Percentiles rank a stretch among this genome's conserved stretches.
These are phyloP conservation scores for Nemophila menziesii DNA, from an alignment of 257 asterid species.

Conservation along the genomic window DNA sequence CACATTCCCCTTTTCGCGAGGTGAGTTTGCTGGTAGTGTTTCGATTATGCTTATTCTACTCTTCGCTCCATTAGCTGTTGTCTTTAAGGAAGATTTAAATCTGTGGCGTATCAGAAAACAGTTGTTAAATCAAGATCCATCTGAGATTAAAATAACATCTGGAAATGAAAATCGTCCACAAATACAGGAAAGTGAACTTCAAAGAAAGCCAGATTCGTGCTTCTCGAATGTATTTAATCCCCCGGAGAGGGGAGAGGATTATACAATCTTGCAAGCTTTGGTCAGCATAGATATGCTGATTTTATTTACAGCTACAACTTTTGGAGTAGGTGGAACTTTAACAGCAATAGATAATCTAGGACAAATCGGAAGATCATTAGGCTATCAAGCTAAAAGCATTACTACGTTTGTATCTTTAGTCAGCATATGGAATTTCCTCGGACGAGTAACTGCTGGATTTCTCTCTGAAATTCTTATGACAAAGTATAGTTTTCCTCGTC, in stretches of 20 bases:
- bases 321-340: background rate
- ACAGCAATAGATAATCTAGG: background rate
- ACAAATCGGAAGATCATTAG: background rate
- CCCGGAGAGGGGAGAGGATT: background rate
- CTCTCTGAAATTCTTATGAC: background rate
- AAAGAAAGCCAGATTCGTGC: background rate
- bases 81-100: background rate
- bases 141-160: background rate
- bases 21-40: background rate
- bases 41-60: background rate
- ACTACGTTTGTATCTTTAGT: background rate
- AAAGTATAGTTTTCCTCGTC: background rate
- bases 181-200: background rate
- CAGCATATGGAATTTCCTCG: background rate
- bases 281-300: background rate
- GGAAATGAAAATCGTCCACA: background rate
- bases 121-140: background rate
- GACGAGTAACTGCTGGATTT: background rate
- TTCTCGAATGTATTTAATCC: background rate
- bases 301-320: background rate
- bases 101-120: background rate
- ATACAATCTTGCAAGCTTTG: background rate
- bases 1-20: background rate
- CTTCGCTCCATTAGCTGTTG: background rate
- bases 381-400: background rate